Evolutionary conservation across 495 filamentous ascomycete genomes (phyloP).

Genomic region (Neurospora sp.): DNA sequence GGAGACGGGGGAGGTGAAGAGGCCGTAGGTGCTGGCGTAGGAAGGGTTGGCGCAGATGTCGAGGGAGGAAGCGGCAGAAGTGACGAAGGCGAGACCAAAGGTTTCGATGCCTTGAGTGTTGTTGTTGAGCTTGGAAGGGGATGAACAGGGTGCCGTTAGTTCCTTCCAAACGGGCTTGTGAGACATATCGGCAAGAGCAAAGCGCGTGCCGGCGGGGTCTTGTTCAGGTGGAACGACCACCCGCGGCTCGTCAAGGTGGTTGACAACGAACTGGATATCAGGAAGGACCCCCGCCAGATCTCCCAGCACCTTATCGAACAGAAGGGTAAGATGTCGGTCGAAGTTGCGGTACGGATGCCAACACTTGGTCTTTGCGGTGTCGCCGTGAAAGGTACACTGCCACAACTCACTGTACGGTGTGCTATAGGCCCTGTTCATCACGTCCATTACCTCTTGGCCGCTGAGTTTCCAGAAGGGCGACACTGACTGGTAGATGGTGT

Average conservation of each 20-base stretch:
- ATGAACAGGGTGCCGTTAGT: conserved; percentile 11
- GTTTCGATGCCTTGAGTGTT: conserved; percentile 3
- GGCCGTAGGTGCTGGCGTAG: conserved; percentile 17
- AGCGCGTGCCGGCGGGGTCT: background rate
- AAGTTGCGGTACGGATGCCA: conserved; percentile 11
- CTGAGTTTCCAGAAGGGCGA: conserved; percentile 17
- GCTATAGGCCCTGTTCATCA: conserved; percentile 3
- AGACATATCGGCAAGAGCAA: conserved; percentile 3
- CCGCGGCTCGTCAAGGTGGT: conserved; percentile 65
- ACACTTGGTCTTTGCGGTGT: conserved; percentile 13
- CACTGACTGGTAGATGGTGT: conserved; percentile 28
- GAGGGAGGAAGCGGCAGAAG: conserved; percentile 1
- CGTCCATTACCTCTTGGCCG: conserved; percentile 12
- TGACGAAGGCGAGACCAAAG: conserved; percentile 17
- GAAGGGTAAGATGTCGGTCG: conserved; percentile 12
- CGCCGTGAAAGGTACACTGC: conserved; percentile 13
- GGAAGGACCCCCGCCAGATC: conserved; percentile 51
- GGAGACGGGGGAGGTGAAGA: conserved; percentile 17
- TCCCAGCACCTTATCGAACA: conserved; percentile 42
- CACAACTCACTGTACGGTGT: conserved; percentile 14
- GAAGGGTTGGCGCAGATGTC: conserved; percentile 22
- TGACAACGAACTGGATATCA: conserved; percentile 67
- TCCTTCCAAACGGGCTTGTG: conserved; percentile 7
- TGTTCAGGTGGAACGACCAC: conserved; percentile 44
- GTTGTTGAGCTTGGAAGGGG: background rate